Conservation (phyloP, 768 basidiomycete species). For the Hypholoma sublateritium region DNA sequence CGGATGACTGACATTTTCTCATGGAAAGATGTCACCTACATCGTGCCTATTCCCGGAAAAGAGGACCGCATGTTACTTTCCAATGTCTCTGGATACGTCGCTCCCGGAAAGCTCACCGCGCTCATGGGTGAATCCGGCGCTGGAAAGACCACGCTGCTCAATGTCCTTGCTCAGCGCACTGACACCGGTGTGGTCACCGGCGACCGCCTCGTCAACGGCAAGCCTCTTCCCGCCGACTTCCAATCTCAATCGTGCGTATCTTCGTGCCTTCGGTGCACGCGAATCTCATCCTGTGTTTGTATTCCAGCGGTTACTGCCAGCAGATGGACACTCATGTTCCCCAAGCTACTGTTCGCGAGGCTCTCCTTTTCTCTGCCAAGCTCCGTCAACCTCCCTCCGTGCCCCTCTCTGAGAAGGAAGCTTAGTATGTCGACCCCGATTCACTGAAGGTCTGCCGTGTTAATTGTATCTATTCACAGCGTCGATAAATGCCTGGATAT, state of each 20-base stretch:
- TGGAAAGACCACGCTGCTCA: constrained; percentile 59
- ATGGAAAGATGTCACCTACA: constrained; percentile 74
- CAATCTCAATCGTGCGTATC: constrained; percentile 53
- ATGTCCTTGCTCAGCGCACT: constrained; percentile 54
- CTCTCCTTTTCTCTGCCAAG: constrained; percentile 77
- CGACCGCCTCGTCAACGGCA: constrained; percentile 57
- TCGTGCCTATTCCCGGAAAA: constrained; percentile 55
- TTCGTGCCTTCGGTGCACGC: background rate
- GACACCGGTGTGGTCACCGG: constrained; percentile 49
- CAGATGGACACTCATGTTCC: constrained; percentile 82
- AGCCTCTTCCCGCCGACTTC: constrained; percentile 53
- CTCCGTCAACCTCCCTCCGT: constrained; percentile 75
- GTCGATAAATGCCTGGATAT: constrained; percentile 54
- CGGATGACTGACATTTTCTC: constrained; percentile 68
- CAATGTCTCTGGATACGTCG: constrained; percentile 78
- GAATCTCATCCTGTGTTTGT: background rate
- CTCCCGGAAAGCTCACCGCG: constrained; percentile 79
- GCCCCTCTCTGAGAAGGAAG: constrained; percentile 70
- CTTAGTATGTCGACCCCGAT: constrained; percentile 56
- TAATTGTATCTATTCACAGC: constrained; percentile 18
- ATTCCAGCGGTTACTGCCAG: constrained; percentile 69
- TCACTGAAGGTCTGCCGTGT: no score
- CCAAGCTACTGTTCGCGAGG: constrained; percentile 80
- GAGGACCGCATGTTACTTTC: constrained; percentile 52
- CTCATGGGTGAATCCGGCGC: constrained; percentile 66